Percentiles rank a stretch among this genome's conserved stretches.
phyloP scores from a whole-genome alignment of 176 grass and related monocot genomes.

The Triticum timopheevii region DNA sequence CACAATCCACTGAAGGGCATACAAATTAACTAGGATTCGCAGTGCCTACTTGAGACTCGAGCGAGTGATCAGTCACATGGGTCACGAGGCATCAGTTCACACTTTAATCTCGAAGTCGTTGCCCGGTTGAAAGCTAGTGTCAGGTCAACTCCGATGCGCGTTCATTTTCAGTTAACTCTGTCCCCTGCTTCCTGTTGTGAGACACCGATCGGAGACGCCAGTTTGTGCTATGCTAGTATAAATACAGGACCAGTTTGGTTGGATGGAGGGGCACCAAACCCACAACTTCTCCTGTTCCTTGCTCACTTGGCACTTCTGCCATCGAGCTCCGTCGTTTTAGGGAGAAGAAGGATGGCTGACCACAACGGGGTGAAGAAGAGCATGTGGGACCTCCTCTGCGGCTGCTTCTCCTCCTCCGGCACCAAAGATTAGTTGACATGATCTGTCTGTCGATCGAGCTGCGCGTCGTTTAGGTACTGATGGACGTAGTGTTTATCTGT shows the following conservation, averaged over 20 bases:
- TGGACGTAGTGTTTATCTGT: not conserved
- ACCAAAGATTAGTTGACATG: not conserved
- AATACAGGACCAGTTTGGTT: not conserved
- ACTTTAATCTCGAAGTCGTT: not conserved
- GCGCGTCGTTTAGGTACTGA: not conserved
- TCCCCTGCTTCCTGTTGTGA: not conserved
- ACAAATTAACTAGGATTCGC: not conserved
- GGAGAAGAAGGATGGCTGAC: slow-evolving; percentile 1
- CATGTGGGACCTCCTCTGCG: not conserved
- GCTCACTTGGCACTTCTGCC: no score
- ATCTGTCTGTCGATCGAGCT: not conserved
- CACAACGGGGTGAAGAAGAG: slow-evolving; percentile 38
- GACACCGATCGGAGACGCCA: not conserved
- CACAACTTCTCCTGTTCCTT: not conserved
- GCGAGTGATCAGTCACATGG: no score
- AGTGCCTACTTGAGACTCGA: not conserved
- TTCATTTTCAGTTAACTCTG: not conserved
- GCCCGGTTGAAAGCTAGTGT: not conserved
- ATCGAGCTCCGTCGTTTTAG: not conserved
- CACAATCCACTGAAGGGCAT: no score
- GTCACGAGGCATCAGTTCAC: no score
- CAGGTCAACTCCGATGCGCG: not conserved
- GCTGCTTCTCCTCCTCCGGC: slow-evolving; percentile 29
- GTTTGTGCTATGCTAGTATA: not conserved
- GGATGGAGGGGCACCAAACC: not conserved